phyloP scores from a whole-genome alignment of 2,329 filamentous ascomycete genomes.

The Clonostachys rhizophaga region DNA sequence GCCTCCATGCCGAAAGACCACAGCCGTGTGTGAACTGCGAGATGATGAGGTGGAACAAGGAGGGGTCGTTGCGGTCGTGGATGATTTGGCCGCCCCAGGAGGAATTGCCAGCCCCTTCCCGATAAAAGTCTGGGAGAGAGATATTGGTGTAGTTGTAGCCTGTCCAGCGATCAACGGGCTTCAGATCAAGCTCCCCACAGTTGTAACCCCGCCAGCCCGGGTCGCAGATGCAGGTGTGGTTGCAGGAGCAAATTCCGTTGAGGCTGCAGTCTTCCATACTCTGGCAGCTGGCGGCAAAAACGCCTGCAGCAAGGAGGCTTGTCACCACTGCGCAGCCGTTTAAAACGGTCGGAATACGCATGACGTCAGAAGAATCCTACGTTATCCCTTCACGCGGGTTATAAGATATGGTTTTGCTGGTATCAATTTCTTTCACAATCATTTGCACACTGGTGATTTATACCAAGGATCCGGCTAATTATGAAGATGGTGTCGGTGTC shows the following conservation, averaged over 20 bases:
- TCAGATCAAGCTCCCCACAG: conserved; percentile 33
- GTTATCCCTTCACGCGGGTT: no score
- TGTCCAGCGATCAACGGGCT: conserved; percentile 24
- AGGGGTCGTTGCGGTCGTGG: conserved; percentile 24
- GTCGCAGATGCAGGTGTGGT: conserved; percentile 13
- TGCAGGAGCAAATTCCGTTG: conserved; percentile 6
- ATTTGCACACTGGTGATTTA: no score
- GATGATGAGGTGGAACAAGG: conserved; percentile 32
- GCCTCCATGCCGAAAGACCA: conserved; percentile 33
- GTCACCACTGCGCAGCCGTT: neutral
- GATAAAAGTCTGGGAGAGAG: conserved; percentile 3
- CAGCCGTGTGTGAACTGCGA: conserved; percentile 34
- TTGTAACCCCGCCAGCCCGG: conserved; percentile 30
- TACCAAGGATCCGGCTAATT: no score
- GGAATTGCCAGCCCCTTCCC: conserved; percentile 22
- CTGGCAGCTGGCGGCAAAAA: neutral
- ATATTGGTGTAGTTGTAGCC: conserved; percentile 35
- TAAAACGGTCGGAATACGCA: no score
- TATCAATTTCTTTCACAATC: no score
- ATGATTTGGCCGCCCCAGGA: conserved; percentile 38
- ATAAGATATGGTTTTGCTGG: no score
- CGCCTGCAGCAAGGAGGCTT: neutral
- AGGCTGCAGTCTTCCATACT: conserved; percentile 8
- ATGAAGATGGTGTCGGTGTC: no score
- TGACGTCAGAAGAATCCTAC: no score